Evolutionary conservation across 768 basidiomycete species (phyloP).

Genomic region (Suillus decipiens): DNA sequence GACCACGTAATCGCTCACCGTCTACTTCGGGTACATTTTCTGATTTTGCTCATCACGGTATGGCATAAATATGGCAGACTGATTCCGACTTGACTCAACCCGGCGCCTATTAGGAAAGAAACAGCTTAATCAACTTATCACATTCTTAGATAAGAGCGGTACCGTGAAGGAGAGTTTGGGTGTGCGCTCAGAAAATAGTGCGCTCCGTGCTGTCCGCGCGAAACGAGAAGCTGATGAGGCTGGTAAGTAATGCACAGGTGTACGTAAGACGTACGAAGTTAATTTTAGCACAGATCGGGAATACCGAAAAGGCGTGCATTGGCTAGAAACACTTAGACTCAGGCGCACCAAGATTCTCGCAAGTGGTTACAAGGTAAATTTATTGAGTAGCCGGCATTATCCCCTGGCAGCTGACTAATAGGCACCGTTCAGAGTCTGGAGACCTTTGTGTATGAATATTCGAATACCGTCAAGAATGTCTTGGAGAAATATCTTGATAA

Average conservation of each 20-base stretch:
- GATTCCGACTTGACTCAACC: neutral
- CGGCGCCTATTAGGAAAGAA: constrained; percentile 61
- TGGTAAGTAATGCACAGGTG: constrained; percentile 45
- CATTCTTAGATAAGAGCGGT: constrained; percentile 78
- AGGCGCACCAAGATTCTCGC: constrained; percentile 81
- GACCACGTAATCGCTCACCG: constrained; percentile 71
- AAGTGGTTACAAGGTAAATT: constrained; percentile 72
- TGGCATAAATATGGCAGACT: constrained; percentile 12
- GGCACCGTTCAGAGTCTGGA: constrained; percentile 64
- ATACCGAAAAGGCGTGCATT: constrained; percentile 86
- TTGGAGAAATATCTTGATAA: constrained; percentile 80
- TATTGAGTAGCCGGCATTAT: neutral
- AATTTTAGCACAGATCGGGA: constrained; percentile 66
- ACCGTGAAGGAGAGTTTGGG: constrained; percentile 61
- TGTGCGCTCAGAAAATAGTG: constrained; percentile 58
- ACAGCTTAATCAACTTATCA: constrained; percentile 84
- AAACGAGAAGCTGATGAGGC: constrained; percentile 93
- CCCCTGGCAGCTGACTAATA: constrained; percentile 11
- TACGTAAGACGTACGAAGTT: neutral
- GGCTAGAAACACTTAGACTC: constrained; percentile 88
- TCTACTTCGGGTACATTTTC: constrained; percentile 81
- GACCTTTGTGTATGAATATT: constrained; percentile 73
- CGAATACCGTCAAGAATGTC: constrained; percentile 59
- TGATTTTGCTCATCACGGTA: constrained; percentile 86
- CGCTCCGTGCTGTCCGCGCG: constrained; percentile 74